These are phyloP conservation scores for Paraglomus brasilianum DNA, from an alignment of 192 early-diverging fungal genomes.

Conservation along the genomic window DNA sequence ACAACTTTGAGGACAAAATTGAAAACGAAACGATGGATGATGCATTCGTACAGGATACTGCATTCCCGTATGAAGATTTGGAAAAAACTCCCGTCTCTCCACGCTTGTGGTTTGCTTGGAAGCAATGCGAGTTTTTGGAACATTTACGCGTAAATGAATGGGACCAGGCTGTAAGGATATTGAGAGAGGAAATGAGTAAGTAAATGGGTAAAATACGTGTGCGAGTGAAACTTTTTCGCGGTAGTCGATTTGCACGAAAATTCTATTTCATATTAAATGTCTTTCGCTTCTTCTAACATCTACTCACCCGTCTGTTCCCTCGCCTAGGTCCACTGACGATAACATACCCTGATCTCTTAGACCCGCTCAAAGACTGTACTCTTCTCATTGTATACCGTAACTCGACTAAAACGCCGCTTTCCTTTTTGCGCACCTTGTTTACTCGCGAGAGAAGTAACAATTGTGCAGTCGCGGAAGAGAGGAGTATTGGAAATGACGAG, in stretches of 20 bases:
- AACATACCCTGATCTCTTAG: background rate
- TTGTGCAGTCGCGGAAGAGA: background rate
- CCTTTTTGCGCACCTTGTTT: background rate
- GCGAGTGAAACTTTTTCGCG: too few relatives aligned
- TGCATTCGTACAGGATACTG: too few relatives aligned
- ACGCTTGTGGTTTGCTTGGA: slow-evolving; percentile 5
- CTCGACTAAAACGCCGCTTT: background rate
- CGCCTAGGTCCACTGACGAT: background rate
- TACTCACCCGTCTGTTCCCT: too few relatives aligned
- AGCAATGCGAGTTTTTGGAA: slow-evolving; percentile 17
- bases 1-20: background rate
- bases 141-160: background rate
- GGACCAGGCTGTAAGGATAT: background rate
- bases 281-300: too few relatives aligned
- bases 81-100: slow-evolving; percentile 3
- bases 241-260: too few relatives aligned
- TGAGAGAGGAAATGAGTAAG: too few relatives aligned
- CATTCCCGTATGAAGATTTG: too few relatives aligned
- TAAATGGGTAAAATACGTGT: too few relatives aligned
- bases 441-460: background rate
- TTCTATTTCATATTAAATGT: too few relatives aligned
- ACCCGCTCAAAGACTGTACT: slow-evolving; percentile 6
- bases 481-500: background rate
- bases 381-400: slow-evolving; percentile 3
- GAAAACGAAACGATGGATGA: background rate